A percentile compares a stretch with the other conserved stretches of the same genome.
Evolutionary conservation across 2,329 filamentous ascomycete species (phyloP).

Genomic region (Remersonia thermophila): DNA sequence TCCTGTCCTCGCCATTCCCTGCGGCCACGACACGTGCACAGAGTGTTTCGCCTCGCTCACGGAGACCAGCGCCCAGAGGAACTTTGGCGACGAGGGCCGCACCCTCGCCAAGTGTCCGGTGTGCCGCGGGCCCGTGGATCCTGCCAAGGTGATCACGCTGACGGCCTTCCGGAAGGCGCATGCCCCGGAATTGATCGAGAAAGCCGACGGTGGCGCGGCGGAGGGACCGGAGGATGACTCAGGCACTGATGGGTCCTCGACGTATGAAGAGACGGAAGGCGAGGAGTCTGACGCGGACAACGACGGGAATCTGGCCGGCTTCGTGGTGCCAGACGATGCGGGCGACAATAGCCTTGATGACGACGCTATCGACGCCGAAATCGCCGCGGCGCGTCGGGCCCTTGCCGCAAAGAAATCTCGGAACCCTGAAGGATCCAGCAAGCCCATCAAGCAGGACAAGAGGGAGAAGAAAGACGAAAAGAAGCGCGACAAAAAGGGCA

Average conservation of each 20-base stretch:
- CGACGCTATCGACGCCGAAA: constrained; percentile 19
- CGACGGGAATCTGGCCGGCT: constrained; percentile 34
- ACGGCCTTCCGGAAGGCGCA: constrained; percentile 62
- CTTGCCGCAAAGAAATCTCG: too few species aligned
- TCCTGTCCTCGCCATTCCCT: constrained; percentile 67
- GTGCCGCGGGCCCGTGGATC: constrained; percentile 56
- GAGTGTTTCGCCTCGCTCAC: constrained; percentile 63
- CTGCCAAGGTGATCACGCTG: constrained; percentile 61
- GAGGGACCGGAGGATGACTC: constrained; percentile 24
- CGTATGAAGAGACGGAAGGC: constrained; percentile 7
- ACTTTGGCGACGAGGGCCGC: constrained; percentile 46
- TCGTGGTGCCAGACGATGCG: constrained; percentile 36
- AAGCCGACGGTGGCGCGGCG: constrained; percentile 14
- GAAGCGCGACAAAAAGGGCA: constrained; percentile 17
- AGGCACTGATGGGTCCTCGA: constrained; percentile 4
- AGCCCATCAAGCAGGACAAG: constrained; percentile 9
- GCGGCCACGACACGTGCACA: constrained; percentile 67
- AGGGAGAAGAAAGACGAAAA: constrained; percentile 23
- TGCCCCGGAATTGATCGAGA: constrained; percentile 38
- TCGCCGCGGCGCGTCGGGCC: constrained; percentile 9
- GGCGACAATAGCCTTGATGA: constrained; percentile 16
- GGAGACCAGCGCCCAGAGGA: constrained; percentile 43
- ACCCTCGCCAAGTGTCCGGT: constrained; percentile 54
- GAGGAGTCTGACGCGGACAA: constrained; percentile 17
- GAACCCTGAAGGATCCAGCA: too few species aligned